These are phyloP conservation scores for Allomyces javanicus DNA, from an alignment of 192 early-diverging fungal genomes.

Conservation along the genomic window DNA sequence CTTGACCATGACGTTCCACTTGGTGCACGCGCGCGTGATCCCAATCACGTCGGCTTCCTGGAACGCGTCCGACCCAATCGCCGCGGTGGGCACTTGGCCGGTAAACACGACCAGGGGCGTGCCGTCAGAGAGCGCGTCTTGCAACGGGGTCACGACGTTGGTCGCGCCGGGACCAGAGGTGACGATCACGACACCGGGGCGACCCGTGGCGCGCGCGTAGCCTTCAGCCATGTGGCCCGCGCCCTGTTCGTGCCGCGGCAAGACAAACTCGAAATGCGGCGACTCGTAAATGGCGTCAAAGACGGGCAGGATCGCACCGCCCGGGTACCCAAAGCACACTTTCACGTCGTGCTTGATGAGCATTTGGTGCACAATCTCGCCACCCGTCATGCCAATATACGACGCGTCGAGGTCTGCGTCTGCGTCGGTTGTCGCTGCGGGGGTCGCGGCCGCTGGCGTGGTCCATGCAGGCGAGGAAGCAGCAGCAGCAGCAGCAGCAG, in stretches of 20 bases:
- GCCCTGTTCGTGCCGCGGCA: slow-evolving; percentile 95
- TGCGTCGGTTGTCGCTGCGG: slow-evolving; percentile 1
- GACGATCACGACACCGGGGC: slow-evolving; percentile 46
- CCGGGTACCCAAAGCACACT: slow-evolving; percentile 80
- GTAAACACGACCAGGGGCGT: slow-evolving; percentile 87
- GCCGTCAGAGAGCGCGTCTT: slow-evolving; percentile 88
- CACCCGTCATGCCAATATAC: slow-evolving; percentile 90
- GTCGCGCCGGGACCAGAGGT: slow-evolving; percentile 94
- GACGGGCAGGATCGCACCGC: slow-evolving; percentile 93
- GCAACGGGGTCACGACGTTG: slow-evolving; percentile 92
- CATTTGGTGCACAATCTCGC: slow-evolving; percentile 98
- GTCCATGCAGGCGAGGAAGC: slow-evolving; percentile 5
- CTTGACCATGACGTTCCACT: slow-evolving; percentile 99
- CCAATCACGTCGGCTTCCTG: slow-evolving; percentile 96
- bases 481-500: slow-evolving; percentile 5
- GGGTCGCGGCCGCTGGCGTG: slow-evolving; percentile 7
- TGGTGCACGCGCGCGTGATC: slow-evolving; percentile 89
- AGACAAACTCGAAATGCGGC: slow-evolving; percentile 85
- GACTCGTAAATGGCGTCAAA: slow-evolving; percentile 96
- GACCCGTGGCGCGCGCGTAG: slow-evolving; percentile 71
- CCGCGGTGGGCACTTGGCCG: slow-evolving; percentile 79
- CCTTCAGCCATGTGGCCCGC: slow-evolving; percentile 98
- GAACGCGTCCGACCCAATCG: slow-evolving; percentile 91
- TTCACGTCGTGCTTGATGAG: slow-evolving; percentile 85
- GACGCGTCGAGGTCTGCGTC: slow-evolving; percentile 45